Conservation (phyloP, 306 rosid genomes). For the Medicago lupulina region DNA sequence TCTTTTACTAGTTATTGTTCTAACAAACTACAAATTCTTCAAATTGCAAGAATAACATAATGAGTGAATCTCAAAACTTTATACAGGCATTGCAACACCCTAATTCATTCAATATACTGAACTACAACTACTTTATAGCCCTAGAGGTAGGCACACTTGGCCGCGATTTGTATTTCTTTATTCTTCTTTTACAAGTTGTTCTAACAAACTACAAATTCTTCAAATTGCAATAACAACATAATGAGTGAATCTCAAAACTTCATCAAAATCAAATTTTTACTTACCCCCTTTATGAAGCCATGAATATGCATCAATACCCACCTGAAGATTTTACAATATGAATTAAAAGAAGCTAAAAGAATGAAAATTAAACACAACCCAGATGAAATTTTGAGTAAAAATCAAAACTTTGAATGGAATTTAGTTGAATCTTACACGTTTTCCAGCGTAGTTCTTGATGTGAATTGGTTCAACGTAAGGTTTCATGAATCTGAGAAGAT, state of each 20-base stretch:
- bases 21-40: slow-evolving; percentile 22
- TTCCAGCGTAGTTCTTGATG: slow-evolving; percentile 76
- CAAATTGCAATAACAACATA: slow-evolving; percentile 5
- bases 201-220: not conserved
- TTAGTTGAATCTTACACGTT: slow-evolving; percentile 58
- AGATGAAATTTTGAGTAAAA: slow-evolving; percentile 7
- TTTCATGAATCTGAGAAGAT: slow-evolving; percentile 92
- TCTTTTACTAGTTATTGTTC: too few relatives aligned
- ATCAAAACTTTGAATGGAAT: slow-evolving; percentile 29
- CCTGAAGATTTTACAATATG: slow-evolving; percentile 54
- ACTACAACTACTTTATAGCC: too few relatives aligned
- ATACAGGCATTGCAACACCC: too few relatives aligned
- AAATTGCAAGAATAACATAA: slow-evolving; percentile 4
- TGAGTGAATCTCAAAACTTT: not conserved
- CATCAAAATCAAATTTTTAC: not conserved
- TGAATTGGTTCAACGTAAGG: slow-evolving; percentile 74
- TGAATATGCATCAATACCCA: slow-evolving; percentile 96
- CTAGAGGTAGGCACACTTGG: too few relatives aligned
- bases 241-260: not conserved
- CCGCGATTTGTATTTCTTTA: too few relatives aligned
- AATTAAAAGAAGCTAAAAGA: not conserved
- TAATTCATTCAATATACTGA: too few relatives aligned
- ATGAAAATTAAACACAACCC: not conserved
- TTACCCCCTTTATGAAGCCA: slow-evolving; percentile 99
- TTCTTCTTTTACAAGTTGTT: too few relatives aligned